Base-by-base conservation (phyloP, 2,329 filamentous ascomycete genomes). In the Epichloe typhina region DNA sequence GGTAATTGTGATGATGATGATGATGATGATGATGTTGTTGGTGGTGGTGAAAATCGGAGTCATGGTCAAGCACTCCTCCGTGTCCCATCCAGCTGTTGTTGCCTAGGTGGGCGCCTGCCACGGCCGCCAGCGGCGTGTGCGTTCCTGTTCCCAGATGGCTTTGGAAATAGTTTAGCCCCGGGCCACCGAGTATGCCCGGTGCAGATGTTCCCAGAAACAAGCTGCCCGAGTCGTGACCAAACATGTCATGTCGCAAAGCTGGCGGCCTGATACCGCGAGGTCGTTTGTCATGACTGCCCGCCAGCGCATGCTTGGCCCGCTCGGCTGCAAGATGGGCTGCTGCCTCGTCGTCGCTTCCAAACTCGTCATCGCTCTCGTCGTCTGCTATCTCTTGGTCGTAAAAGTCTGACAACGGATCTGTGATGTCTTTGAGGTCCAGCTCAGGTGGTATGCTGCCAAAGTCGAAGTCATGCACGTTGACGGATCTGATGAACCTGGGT, bases 401-500 rank as follows among this genome's bases (percentile, higher is more conserved):
- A 64, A 98, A 98, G 61, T 98, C 93, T 0, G 89, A 84, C 52
- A 97, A 77, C 2, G 93, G 93, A 64, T 98, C 90, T 59, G 91
- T 94, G 54, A 98, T 90, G 66, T 97, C 93, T 69, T 96, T 97
- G 61, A 98, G 83, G 63, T 94, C 88, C 41, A 98, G 79, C 58
- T 86, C 79, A 2, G 93, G 93, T 39, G 86, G 76, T 47, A 91
- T 82, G 31, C 75, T 80, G 46, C 93, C 93, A 65, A 98, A 96
- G 56, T 91, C 84, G 69, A 98, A 98, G 54, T 87, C 84, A 65
- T 96, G 90, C 40, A 96, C 90, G 50, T 88, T 85, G 59, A 98
- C 93, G 26, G 89, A 93, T 63, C 93, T 90, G 69, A 98, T 96
- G 76, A 98, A 96, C 62, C 89, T 86, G 53, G 93, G 93, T 45